Base-by-base conservation (phyloP, 257 asterid genomes). In the Verbascum thapsus region DNA sequence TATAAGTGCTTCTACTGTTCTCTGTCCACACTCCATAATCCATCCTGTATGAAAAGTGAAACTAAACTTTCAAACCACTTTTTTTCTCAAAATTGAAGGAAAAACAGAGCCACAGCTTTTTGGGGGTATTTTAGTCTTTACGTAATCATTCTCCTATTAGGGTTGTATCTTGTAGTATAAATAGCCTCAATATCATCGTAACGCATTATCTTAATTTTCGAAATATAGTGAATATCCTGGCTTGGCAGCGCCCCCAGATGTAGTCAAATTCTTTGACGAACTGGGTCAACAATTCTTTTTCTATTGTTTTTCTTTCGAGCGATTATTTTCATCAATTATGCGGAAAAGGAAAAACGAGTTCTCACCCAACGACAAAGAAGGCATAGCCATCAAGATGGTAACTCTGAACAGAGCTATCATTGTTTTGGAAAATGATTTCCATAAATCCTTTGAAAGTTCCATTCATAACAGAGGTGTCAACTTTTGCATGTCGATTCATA, bases 331-430 rank as follows among this genome's bases (percentile, higher is more conserved):
- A n/a, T n/a, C n/a, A n/a, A n/a, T n/a, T n/a, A n/a, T n/a, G n/a
- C n/a, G n/a, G n/a, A 40, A 16, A 44, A 43, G 67, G 61, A 11
- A n/a, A n/a, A n/a, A 34, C 10, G 17, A 64, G 63, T 43, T 63
- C 87, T 81, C 78, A 90, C 98, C 98, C 98, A 41, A 91, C 98
- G n/a, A 91, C 89, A 71, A 91, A 91, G 77, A 88, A 88, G 34
- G 95, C 89, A 71, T 88, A 82, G 76, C 98, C 96, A 19, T 88
- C 98, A 43, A 91, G 81, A 81, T 91, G 96, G 83, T 88, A 91
- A 74, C 83, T 84, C 65, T 85, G 96, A 56, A 91, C 91, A 10
- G 85, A 69, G 16, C 85, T 81, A 72, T 83, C 96, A 75, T 88
- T 88, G 53, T 91, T 91, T 70, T 91, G 98, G 85, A 91, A 85